Base-by-base conservation (phyloP, 2,329 filamentous ascomycete species). In the Alternaria ventricosa region DNA sequence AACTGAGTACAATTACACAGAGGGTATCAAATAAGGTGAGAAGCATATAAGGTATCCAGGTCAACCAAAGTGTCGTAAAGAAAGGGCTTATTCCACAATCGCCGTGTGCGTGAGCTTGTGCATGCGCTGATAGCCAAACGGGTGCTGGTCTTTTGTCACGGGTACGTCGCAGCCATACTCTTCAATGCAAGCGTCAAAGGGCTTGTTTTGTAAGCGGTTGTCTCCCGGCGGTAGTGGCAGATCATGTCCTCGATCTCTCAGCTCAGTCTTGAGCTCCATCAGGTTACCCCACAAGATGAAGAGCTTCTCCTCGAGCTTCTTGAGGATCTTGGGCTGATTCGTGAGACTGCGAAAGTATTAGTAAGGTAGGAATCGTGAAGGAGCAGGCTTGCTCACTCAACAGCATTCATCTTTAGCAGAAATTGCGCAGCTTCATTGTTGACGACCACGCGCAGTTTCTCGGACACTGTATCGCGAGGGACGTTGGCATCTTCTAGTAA, bases 231-330 rank as follows among this genome's bases (percentile, higher is more conserved):
- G 69, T 7, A 77, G 60, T 10, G 74, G 73, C 33, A 78, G 63
- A 41, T 73, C 65, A 15, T 60, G 61, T 20, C 69, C 68, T 22
- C 63, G 55, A 6, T 68, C 56, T 75, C 92, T 93, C 51, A 82
- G 78, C 75, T 97, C 93, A 74, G 94, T 89, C 44, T 79, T 79
- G 23, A 77, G 54, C 49, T 78, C 77, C 18, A 71, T 65, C 1
- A 97, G 83, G 64, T 97, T 88, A 2, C 95, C 95, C 94, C 95
- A 98, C 2, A 97, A 83, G 36, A 88, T 82, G 75, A 90, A 95
- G 59, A 97, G 83, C 70, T 87, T 89, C 69, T 96, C 88, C 55
- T 88, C 86, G 5, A 97, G 80, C 7, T 77, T 66, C 4, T 71
- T 75, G 1, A 96, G 81, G 1, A 80, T 73, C 0, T 77, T 55